Percentiles rank a stretch among this genome's conserved stretches.
These are phyloP conservation scores for Trichoderma semiorbis DNA, from an alignment of 2,329 filamentous ascomycete genomes.

Conservation along the genomic window DNA sequence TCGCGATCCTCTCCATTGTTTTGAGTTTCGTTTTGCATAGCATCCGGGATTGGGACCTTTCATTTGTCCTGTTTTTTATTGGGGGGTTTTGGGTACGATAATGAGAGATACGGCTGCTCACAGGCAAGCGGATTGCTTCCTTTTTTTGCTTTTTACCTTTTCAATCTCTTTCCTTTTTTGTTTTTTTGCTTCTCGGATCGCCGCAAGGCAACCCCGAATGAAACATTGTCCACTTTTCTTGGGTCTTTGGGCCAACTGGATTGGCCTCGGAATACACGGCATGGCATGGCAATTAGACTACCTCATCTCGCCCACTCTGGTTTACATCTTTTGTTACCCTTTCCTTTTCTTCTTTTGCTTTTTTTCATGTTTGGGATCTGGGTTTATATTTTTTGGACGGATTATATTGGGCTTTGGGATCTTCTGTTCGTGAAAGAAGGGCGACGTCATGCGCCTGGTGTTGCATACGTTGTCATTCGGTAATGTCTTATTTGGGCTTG, in stretches of 20 bases:
- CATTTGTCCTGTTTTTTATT: constrained; percentile 20
- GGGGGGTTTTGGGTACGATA: constrained; percentile 16
- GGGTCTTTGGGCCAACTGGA: constrained; percentile 17
- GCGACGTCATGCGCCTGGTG: constrained; percentile 19
- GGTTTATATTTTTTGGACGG: neutral
- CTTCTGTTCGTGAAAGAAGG: constrained; percentile 3
- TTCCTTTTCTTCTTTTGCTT: neutral
- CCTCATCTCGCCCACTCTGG: constrained; percentile 17
- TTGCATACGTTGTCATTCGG: constrained; percentile 15
- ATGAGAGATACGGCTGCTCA: constrained; percentile 10
- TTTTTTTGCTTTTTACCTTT: constrained; percentile 25
- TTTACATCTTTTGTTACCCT: neutral
- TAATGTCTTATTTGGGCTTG: constrained; percentile 19
- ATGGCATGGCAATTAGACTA: constrained; percentile 18
- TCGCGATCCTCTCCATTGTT: constrained; percentile 1
- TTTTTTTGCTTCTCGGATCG: constrained; percentile 19
- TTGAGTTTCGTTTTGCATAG: constrained; percentile 26
- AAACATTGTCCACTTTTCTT: constrained; percentile 4
- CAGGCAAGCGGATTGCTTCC: constrained; percentile 1
- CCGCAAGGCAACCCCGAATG: constrained; percentile 27
- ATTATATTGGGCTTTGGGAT: constrained; percentile 2
- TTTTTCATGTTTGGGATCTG: constrained; percentile 2
- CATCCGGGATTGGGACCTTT: constrained; percentile 22
- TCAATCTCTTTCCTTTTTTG: constrained; percentile 4
- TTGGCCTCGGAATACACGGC: constrained; percentile 20